Base-by-base conservation (phyloP, 2,329 filamentous ascomycete genomes). In the Botrytis fragariae region DNA sequence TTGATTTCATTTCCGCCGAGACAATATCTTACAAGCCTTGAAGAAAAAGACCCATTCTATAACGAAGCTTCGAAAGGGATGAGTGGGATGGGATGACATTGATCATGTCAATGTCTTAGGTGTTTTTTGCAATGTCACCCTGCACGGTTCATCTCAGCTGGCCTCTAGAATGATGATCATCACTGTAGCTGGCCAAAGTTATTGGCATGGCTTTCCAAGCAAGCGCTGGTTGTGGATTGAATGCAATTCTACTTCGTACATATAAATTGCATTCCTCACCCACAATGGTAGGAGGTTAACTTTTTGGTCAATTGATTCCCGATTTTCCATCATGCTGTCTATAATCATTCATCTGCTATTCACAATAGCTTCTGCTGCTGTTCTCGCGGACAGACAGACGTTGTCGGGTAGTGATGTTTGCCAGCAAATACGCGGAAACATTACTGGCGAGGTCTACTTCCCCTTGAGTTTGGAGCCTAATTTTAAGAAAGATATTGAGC, bases 401-500 rank as follows among this genome's bases (percentile, higher is more conserved):
- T 29, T 72, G 42, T 45, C 4, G 39, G 64, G 20, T 39, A 65
- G 35, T 45, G n/a, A 72, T 69, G 65, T 62, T 32, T 73, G 71
- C 44, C 54, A 62, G 51, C 64, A 73, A n/a, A 73, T 73, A 25
- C 14, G 29, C 10, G 42, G 16, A 20, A 62, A 60, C 20, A 51
- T 70, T 57, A 69, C 64, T 25, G 64, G 65, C 35, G n/a, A 48
- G 7, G 71, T 73, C 57, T 54, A 44, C 57, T 62, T 39, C 51
- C 20, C 37, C 48, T 12, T 54, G 29, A 42, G 37, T 35, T 32
- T 48, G 51, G 68, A 32, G 14, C 12, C 35, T n/a, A 72, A 64
- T 64, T 80, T 74, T 37, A 35, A 18, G 5, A 20, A 18, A 25
- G 72, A 72, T 18, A 78, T 42, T n/a, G 22, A 74, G 6, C 80